Evolutionary conservation across 139 green algal genomes (phyloP), one percentile per base, ranked within the genome.

Genomic region (Ettlia oleoabundans): DNA sequence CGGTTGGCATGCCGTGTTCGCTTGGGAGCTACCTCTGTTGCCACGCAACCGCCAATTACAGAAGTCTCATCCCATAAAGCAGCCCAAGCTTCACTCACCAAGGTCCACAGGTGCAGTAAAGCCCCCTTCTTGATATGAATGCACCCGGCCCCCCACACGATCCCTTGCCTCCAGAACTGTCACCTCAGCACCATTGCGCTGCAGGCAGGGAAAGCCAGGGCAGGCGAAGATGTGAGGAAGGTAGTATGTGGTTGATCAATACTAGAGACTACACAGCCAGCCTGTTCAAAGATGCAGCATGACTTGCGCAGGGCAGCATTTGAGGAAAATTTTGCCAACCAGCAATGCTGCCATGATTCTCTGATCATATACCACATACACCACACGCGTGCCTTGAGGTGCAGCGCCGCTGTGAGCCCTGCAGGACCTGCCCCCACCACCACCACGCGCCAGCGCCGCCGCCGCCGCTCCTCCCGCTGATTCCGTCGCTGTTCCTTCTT

Each of bases 151-250:
- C 26, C 95, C 95, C 51, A 95, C 86, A 4, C 92, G 87, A 9
- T 95, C 79, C 19, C 92, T 65, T 4, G 93, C 95, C 87, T 98
- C 95, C 55, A 98, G 89, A 51, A 98, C 92, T 26, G 89, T 82
- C 42, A 93, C 90, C 30, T 93, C 83, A 6, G 91, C 82, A 1
- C 89, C 88, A 70, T 90, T 86, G 38, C 88, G 84, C 87, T 93
- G 86, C 77, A 86, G 51, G 2, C 22, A 28, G 67, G 61, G 38
- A 6, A 4, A 24, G 73, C 47, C 33, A 52, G 18, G 30, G 71
- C 18, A 33, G 4, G 28, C n/a, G 47, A 22, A 35, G n/a, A 22
- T 13, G 47, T 58, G 10, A 15, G 47, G 47, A 58, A 15, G 13
- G 47, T 10, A 58, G 47, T 58, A 58, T 24, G 47, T 10, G 47